Evolutionary conservation across 1,284 basidiomycete species (phyloP), one percentile per base, ranked within the genome.

Genomic region (Flammula alnicola): DNA sequence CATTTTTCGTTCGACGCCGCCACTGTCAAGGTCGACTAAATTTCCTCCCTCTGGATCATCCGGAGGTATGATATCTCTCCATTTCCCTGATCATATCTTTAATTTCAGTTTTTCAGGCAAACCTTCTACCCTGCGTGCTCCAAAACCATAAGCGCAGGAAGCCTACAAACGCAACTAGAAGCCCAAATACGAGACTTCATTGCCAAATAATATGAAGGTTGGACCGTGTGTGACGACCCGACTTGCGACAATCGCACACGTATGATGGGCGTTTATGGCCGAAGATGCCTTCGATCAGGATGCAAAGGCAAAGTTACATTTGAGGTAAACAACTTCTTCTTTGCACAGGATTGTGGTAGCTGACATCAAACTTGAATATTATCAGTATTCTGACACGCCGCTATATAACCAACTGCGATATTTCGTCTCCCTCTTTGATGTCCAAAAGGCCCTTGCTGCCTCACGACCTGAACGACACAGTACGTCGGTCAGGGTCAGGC

Each of bases 251-350:
- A 86, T 48, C 79, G 87, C 16, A 95, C 95, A n/a, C 79, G 95
- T 19, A 88, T 86, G 78, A 94, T 97, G 86, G 79, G 91, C 33
- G 93, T 98, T 0, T 97, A 95, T 67, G 93, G 93, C 6, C 80
- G 84, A 36, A 76, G 86, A 41, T 98, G 95, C 65, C 68, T 95
- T 52, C 78, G 78, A 37, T 70, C 70, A 8, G 81, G 73, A 14
- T 97, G 95, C 68, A 75, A 65, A 47, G 91, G 91, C 0, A 75
- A 66, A 4, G 86, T 92, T 39, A 62, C 77, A 11, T 86, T 91
- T 54, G 92, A 95, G 80, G 91, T 92, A 60, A 40, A 81, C 72
- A 25, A 3, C n/a, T 32, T 17, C 42, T 30, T 10, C 5, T 31
- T 5, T 29, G 17, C 30, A 6, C 17, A 10, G 10, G n/a, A 20